Evolutionary conservation across 768 basidiomycete species (phyloP).

Genomic region (Peribolospora kevripleyi): DNA sequence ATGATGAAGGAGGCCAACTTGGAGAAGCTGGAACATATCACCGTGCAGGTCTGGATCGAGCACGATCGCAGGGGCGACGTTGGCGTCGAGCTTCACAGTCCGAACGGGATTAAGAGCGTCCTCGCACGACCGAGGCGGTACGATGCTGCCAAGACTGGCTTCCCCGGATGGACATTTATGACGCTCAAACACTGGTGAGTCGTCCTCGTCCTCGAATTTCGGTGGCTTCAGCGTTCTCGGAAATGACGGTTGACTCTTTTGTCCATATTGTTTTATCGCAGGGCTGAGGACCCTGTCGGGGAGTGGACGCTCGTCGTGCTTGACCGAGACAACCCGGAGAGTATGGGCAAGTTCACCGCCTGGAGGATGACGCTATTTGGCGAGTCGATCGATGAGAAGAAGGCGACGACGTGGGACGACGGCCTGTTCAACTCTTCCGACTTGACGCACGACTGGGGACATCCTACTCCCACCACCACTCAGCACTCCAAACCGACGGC

Average conservation of each 20-base stretch:
- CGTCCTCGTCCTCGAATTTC: neutral
- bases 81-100: constrained; percentile 68
- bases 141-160: constrained; percentile 46
- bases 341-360: constrained; percentile 47
- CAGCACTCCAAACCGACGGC: constrained; percentile 61
- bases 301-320: constrained; percentile 71
- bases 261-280: constrained; percentile 20
- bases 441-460: neutral
- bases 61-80: constrained; percentile 72
- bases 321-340: constrained; percentile 34
- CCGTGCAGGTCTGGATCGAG: constrained; percentile 75
- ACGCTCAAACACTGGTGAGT: constrained; percentile 84
- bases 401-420: constrained; percentile 22
- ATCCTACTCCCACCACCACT: constrained; percentile 24
- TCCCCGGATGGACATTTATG: constrained; percentile 96
- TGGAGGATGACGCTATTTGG: constrained; percentile 93
- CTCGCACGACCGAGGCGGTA: constrained; percentile 44
- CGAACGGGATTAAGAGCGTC: constrained; percentile 60
- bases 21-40: constrained; percentile 74
- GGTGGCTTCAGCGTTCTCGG: neutral
- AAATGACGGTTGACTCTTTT: neutral
- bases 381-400: constrained; percentile 44
- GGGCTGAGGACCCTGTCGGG: constrained; percentile 81
- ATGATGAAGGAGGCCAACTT: constrained; percentile 49
- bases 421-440: constrained; percentile 10